Evolutionary conservation across 805 yeast genomes (phyloP).

Genomic region (Lachancea waltii): DNA sequence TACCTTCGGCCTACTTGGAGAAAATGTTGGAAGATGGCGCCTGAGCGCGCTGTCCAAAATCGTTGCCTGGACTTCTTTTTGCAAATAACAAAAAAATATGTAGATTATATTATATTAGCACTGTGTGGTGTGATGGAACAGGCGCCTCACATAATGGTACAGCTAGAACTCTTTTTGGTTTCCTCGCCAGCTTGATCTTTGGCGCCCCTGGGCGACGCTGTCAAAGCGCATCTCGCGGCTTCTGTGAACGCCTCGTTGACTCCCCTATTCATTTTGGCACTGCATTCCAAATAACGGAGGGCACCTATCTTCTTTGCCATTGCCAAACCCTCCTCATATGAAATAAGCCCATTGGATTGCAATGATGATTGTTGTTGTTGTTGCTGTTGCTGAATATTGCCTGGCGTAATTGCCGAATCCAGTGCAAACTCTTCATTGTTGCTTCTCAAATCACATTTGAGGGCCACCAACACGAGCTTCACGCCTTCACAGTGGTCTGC

Average conservation of each 20-base stretch:
- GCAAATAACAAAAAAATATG: neutral
- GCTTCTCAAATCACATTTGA: slow-evolving; percentile 86
- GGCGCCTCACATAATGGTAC: slow-evolving; percentile 36
- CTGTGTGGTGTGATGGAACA: neutral
- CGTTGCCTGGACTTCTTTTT: neutral
- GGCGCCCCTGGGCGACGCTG: slow-evolving; percentile 78
- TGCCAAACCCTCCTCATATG: slow-evolving; percentile 88
- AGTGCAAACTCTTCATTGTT: slow-evolving; percentile 36
- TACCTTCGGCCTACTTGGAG: slow-evolving; percentile 28
- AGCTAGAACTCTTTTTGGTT: slow-evolving; percentile 30
- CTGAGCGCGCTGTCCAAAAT: neutral
- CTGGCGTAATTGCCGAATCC: slow-evolving; percentile 23
- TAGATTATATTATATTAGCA: slow-evolving; percentile 3
- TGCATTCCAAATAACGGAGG: slow-evolving; percentile 88
- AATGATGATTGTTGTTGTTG: slow-evolving; percentile 27
- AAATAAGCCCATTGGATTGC: slow-evolving; percentile 47
- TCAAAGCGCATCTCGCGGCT: slow-evolving; percentile 94
- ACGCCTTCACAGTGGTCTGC: slow-evolving; percentile 97
- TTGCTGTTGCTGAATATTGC: slow-evolving; percentile 25
- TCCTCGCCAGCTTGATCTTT: slow-evolving; percentile 34
- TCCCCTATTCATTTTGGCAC: slow-evolving; percentile 93
- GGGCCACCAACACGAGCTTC: slow-evolving; percentile 84
- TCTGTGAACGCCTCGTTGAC: slow-evolving; percentile 99
- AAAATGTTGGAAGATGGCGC: slow-evolving; percentile 18
- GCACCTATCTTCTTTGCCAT: slow-evolving; percentile 95